Conservation (phyloP, 2,329 filamentous ascomycete genomes). For the Paecilomyces dactylethromorphus region DNA sequence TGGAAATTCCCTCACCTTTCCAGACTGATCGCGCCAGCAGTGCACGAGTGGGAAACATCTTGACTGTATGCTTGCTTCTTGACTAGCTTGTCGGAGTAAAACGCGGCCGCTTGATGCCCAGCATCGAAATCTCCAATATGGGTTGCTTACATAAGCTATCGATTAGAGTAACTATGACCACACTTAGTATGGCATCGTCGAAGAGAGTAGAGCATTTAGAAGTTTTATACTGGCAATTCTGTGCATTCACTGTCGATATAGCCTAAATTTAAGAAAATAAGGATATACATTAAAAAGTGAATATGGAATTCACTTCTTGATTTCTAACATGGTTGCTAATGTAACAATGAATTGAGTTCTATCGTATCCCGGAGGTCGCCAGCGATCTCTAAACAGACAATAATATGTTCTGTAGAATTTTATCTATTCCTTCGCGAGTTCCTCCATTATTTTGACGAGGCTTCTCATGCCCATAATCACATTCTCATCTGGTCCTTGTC, state of each 20-base stretch:
- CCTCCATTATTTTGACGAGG: slow-evolving; percentile 63
- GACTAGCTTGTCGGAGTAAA: not conserved
- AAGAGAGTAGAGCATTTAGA: too few species aligned
- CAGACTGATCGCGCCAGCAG: slow-evolving; percentile 73
- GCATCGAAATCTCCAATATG: not conserved
- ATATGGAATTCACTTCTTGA: not conserved
- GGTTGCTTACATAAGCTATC: not conserved
- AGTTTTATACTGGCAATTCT: too few species aligned
- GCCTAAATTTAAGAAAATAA: not conserved
- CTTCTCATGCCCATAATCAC: slow-evolving; percentile 66
- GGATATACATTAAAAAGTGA: not conserved
- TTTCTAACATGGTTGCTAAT: not conserved
- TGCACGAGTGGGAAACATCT: slow-evolving; percentile 63
- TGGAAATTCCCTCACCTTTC: slow-evolving; percentile 60
- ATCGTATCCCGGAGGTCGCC: slow-evolving; percentile 1
- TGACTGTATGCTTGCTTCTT: slow-evolving; percentile 10
- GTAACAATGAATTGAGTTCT: not conserved
- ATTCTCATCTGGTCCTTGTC: slow-evolving; percentile 82
- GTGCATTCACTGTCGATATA: too few species aligned
- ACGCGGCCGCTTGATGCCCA: not conserved
- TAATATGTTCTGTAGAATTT: slow-evolving; percentile 2
- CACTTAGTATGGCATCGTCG: too few species aligned
- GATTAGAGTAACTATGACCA: not conserved
- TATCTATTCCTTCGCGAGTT: slow-evolving; percentile 42
- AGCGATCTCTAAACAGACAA: slow-evolving; percentile 5